Evolutionary conservation across 495 filamentous ascomycete genomes (phyloP), one percentile per base, ranked within the genome.

Genomic region (Talaromyces wortmannii): DNA sequence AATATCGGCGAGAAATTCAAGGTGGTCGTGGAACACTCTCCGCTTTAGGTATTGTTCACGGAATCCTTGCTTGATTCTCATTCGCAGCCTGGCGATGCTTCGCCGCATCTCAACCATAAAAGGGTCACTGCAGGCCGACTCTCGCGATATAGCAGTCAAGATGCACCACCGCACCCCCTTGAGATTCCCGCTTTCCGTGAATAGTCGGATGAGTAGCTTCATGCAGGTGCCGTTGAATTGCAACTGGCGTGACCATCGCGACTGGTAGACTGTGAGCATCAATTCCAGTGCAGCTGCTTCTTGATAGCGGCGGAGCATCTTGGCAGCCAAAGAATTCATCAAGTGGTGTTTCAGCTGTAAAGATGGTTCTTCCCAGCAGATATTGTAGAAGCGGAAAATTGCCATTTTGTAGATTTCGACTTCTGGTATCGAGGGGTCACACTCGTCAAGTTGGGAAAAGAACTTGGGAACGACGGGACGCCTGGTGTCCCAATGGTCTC

Each of bases 131-230:
- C 67, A 43, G 3, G 65, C 59, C 49, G 65, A 67, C 7, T 59
- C 53, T 30, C 70, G 70, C 30, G 68, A 55, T 12, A 77, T 61
- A 1, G 60, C 65, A 1, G 72, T 70, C 55, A 76, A 43, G 29
- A 76, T 57, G 51, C 72, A 75, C 74, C 74, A 77, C 53, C 74
- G 72, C 4, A 75, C 57, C 2, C 74, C 74, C 13, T 64, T 55
- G n/a, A 70, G 42, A 31, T 73, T 63, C 17, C 63, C 57, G 13
- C 57, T 46, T 4, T 32, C 46, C 7, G 67, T 61, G 52, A 67
- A 76, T 3, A 64, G 70, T 29, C 74, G 73, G n/a, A 74, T 13
- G 40, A 75, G 61, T 60, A 74, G 68, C 55, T 75, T 77, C 58
- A 77, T 64, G 50, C 68, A 70, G 2, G 69, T 65, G 29, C 67